Percentiles rank a stretch among this genome's conserved stretches.
These are phyloP conservation scores for Cladochytrium replicatum DNA, from an alignment of 192 early-diverging fungal genomes.

Conservation along the genomic window DNA sequence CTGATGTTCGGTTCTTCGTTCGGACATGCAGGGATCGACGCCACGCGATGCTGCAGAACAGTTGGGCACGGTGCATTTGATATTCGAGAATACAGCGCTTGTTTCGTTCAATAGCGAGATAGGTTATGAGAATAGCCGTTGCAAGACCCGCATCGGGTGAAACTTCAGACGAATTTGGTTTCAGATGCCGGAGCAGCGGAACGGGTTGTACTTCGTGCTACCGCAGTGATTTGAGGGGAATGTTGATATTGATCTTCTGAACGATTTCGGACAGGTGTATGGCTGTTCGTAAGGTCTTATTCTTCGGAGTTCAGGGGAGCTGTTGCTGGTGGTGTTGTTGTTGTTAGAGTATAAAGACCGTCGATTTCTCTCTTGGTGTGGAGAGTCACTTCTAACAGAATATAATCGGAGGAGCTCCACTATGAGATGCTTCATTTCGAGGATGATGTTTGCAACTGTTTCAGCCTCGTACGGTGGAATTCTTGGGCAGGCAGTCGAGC, in stretches of 20 bases:
- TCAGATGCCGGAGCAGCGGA: not conserved
- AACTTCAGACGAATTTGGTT: no score
- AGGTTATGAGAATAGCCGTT: conserved; percentile 38
- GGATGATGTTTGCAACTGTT: conserved; percentile 64
- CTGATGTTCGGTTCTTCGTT: conserved; percentile 23
- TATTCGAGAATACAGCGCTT: conserved; percentile 87
- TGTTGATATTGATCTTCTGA: no score
- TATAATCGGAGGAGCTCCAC: no score
- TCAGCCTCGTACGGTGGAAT: conserved; percentile 75
- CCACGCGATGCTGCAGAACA: conserved; percentile 61
- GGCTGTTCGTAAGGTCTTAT: no score
- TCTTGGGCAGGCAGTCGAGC: no score
- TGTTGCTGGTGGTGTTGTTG: no score
- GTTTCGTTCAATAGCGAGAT: conserved; percentile 58
- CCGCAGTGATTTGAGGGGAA: no score
- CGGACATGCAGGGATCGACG: conserved; percentile 29
- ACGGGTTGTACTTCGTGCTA: no score
- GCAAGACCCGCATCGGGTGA: conserved; percentile 12
- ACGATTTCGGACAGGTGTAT: no score
- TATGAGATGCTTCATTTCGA: conserved; percentile 58
- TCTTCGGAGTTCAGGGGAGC: no score
- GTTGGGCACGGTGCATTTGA: conserved; percentile 58
- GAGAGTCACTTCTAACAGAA: conserved; percentile 7
- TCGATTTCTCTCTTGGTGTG: no score
- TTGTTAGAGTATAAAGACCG: no score